These are phyloP conservation scores for Lactarius hatsudake DNA, from an alignment of 768 basidiomycete species.

Conservation along the genomic window DNA sequence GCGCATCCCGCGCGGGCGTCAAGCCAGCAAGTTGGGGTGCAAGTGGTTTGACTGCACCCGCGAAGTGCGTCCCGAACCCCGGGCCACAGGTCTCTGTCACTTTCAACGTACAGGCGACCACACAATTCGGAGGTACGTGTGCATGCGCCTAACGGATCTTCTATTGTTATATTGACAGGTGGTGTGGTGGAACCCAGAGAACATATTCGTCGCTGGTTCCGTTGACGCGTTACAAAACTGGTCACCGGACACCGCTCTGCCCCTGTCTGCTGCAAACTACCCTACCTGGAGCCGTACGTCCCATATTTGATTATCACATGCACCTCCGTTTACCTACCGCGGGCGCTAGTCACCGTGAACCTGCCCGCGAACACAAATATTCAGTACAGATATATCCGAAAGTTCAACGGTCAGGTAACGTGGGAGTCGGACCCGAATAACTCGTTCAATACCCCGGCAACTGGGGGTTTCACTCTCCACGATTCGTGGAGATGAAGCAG, in stretches of 20 bases:
- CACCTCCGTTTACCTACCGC: constrained; percentile 8
- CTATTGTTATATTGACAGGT: constrained; percentile 2
- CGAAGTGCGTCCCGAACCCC: constrained; percentile 35
- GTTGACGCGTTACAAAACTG: constrained; percentile 55
- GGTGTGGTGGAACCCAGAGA: constrained; percentile 45
- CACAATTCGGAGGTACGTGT: constrained; percentile 55
- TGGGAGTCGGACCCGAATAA: constrained; percentile 74
- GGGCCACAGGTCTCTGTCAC: constrained; percentile 47
- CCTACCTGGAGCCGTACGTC: constrained; percentile 68
- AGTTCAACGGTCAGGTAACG: constrained; percentile 50
- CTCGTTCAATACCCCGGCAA: constrained; percentile 46
- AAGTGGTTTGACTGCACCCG: constrained; percentile 48
- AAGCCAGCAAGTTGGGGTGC: constrained; percentile 65
- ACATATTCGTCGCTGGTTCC: constrained; percentile 66
- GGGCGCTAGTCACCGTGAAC: constrained; percentile 51
- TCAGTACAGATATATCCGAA: constrained; percentile 73
- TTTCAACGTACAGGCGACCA: constrained; percentile 63
- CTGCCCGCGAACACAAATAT: constrained; percentile 58
- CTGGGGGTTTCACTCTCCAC: constrained; percentile 31
- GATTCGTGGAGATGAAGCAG: constrained; percentile 34
- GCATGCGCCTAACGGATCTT: neutral
- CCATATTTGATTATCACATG: constrained; percentile 16
- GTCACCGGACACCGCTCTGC: constrained; percentile 57
- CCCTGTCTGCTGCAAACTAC: constrained; percentile 54
- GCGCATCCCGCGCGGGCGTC: constrained; percentile 53